Percentiles rank a stretch among this genome's conserved stretches.
Conservation (phyloP, 768 basidiomycete species). For the Lactifluus echinatus region DNA sequence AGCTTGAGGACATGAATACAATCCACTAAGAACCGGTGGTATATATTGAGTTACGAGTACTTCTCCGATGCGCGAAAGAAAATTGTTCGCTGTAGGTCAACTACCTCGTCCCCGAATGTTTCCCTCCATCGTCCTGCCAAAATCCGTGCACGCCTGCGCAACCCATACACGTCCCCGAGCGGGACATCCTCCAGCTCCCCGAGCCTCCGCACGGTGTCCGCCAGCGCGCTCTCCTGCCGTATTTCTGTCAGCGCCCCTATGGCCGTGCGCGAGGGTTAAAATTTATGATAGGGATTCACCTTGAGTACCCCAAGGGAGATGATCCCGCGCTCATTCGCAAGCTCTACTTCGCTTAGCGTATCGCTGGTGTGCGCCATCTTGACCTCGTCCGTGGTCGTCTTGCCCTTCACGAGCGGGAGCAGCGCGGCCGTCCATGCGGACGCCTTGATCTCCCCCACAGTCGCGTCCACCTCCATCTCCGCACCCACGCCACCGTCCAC, state of each 20-base stretch:
- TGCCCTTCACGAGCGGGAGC: conserved; percentile 14
- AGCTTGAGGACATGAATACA: too few species aligned
- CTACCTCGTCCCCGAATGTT: conserved; percentile 10
- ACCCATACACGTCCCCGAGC: background rate
- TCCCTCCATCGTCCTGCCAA: conserved; percentile 3
- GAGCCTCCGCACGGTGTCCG: conserved; percentile 11
- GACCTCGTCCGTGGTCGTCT: background rate
- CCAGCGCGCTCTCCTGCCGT: conserved; percentile 10
- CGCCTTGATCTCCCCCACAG: background rate
- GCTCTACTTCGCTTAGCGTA: background rate
- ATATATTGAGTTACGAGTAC: background rate
- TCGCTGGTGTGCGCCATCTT: background rate
- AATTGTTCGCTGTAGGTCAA: background rate
- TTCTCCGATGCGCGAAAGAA: background rate
- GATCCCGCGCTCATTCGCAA: background rate
- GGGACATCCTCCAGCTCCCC: conserved; percentile 6
- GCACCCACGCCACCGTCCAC: background rate
- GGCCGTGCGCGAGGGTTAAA: background rate
- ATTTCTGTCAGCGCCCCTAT: background rate
- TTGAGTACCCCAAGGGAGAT: background rate
- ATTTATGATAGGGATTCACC: background rate
- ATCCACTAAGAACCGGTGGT: background rate
- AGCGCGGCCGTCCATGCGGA: conserved; percentile 6
- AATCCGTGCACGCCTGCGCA: conserved; percentile 12
- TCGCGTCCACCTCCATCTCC: background rate